Evolutionary conservation across 306 rosid genomes (phyloP).

Genomic region (Fragaria nilgerrensis): DNA sequence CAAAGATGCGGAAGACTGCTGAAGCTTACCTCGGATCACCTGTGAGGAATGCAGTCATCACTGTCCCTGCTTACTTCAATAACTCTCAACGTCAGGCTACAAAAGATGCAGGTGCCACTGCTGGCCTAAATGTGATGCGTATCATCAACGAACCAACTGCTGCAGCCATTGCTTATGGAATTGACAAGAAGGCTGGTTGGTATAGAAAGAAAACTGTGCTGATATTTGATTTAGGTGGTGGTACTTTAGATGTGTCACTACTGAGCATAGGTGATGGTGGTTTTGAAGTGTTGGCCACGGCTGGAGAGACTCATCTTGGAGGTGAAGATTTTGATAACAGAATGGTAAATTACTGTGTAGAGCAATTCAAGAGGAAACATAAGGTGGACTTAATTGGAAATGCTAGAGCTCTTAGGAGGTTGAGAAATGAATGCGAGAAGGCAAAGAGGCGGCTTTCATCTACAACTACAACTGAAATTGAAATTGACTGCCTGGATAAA

Average conservation of each 20-base stretch:
- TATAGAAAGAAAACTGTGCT: constrained; percentile 2
- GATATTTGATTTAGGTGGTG: constrained; percentile 21
- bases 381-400: too few relatives aligned
- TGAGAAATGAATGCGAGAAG: too few relatives aligned
- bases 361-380: too few relatives aligned
- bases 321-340: constrained; percentile 35
- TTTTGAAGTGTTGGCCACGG: constrained; percentile 19
- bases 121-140: constrained; percentile 6
- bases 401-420: too few relatives aligned
- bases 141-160: constrained; percentile 3
- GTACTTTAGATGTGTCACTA: constrained; percentile 16
- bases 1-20: constrained; percentile 3
- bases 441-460: too few relatives aligned
- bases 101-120: neutral
- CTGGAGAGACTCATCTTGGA: constrained; percentile 36
- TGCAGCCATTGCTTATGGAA: neutral
- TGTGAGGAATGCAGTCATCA: constrained; percentile 5
- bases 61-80: constrained; percentile 6
- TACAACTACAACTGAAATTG: neutral
- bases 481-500: neutral
- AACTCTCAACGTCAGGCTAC: constrained; percentile 12
- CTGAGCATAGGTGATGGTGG: neutral
- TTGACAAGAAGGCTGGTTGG: neutral
- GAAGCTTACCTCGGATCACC: constrained; percentile 2
- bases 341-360: constrained; percentile 12